Percentiles rank a stretch among this genome's conserved stretches.
Conservation (phyloP, 2,329 filamentous ascomycete species). For the Leptodontidium sp. region DNA sequence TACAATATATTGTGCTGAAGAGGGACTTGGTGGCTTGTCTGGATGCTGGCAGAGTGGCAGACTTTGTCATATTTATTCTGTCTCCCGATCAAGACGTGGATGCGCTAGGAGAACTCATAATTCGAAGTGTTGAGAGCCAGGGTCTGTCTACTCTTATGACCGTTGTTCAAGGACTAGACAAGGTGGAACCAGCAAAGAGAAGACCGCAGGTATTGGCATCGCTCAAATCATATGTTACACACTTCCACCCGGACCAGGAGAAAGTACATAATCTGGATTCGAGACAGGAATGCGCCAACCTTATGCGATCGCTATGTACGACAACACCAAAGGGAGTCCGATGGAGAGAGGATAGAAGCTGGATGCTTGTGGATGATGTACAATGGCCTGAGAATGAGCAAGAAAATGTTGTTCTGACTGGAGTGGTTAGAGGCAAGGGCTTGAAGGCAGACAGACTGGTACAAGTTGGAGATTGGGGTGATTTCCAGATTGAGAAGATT, state of each 20-base stretch:
- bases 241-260: slow-evolving; percentile 92
- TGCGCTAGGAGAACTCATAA: slow-evolving; percentile 80
- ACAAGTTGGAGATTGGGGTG: slow-evolving; percentile 92
- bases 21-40: slow-evolving; percentile 79
- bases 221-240: slow-evolving; percentile 89
- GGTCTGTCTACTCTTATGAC: slow-evolving; percentile 93
- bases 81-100: slow-evolving; percentile 87
- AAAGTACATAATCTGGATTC: slow-evolving; percentile 90
- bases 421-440: slow-evolving; percentile 84
- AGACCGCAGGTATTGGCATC: slow-evolving; percentile 79
- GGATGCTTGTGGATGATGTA: slow-evolving; percentile 90
- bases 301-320: slow-evolving; percentile 90
- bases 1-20: slow-evolving; percentile 82
- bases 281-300: slow-evolving; percentile 88
- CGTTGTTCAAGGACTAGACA: slow-evolving; percentile 80
- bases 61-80: slow-evolving; percentile 88
- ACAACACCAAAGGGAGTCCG: slow-evolving; percentile 92
- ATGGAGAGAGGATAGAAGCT: slow-evolving; percentile 95
- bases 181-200: slow-evolving; percentile 81
- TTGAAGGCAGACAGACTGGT: slow-evolving; percentile 90
- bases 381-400: slow-evolving; percentile 70
- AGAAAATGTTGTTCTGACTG: slow-evolving; percentile 78
- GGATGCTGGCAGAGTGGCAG: slow-evolving; percentile 86
- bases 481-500: slow-evolving; percentile 92
- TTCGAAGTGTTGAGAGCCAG: slow-evolving; percentile 90